Percentiles rank a stretch among this genome's conserved stretches.
These are phyloP conservation scores for Macrotyloma uniflorum DNA, from an alignment of 306 rosid genomes.

Conservation along the genomic window DNA sequence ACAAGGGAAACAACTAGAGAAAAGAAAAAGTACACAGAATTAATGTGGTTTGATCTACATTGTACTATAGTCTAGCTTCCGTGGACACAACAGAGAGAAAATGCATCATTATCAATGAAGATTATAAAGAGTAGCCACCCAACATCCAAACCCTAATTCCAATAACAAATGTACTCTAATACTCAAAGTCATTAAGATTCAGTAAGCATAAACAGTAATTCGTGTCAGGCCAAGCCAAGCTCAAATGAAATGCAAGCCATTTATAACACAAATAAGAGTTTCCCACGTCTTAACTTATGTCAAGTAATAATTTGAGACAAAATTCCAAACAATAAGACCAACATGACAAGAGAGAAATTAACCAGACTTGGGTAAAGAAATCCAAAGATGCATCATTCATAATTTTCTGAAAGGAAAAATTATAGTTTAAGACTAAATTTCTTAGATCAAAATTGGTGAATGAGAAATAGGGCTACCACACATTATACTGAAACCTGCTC, in stretches of 20 bases:
- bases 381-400: not conserved
- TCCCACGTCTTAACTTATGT: not conserved
- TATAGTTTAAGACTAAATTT: not conserved
- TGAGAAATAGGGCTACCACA: not conserved
- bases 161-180: not conserved
- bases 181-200: not conserved
- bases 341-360: not conserved
- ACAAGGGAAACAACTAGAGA: not conserved
- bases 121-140: not conserved
- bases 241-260: not conserved
- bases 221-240: not conserved
- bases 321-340: not conserved
- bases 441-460: not conserved
- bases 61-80: not conserved
- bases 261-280: slow-evolving; percentile 2
- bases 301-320: not conserved
- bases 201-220: not conserved
- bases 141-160: not conserved
- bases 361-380: not conserved
- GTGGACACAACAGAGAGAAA: not conserved
- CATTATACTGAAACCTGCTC: slow-evolving; percentile 18
- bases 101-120: not conserved
- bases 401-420: slow-evolving; percentile 2
- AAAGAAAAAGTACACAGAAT: not conserved
- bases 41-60: not conserved